These are phyloP conservation scores for Scleroderma bovista DNA, from an alignment of 768 basidiomycete species.

Conservation along the genomic window DNA sequence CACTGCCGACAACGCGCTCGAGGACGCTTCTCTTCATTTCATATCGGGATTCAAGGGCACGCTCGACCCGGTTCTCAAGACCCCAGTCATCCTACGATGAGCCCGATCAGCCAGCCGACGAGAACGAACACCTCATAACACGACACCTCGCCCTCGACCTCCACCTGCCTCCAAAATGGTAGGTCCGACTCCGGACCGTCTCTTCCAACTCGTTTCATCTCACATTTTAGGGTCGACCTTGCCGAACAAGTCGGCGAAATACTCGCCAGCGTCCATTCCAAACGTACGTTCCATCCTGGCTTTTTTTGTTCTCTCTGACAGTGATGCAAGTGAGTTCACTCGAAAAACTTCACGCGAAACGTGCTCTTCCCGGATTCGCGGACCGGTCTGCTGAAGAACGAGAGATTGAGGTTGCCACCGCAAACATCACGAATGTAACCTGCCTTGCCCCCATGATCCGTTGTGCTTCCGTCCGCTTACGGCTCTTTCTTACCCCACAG, in stretches of 20 bases:
- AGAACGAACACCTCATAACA: slow-evolving; percentile 61
- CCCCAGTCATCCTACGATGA: slow-evolving; percentile 42
- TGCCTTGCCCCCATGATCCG: slow-evolving; percentile 6
- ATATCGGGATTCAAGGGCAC: slow-evolving; percentile 73
- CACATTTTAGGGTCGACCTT: slow-evolving; percentile 71
- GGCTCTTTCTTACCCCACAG: slow-evolving; percentile 17
- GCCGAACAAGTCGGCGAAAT: slow-evolving; percentile 86
- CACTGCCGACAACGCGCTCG: slow-evolving; percentile 63
- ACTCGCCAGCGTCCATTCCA: slow-evolving; percentile 59
- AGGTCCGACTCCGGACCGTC: slow-evolving; percentile 5
- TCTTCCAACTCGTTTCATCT: slow-evolving; percentile 10
- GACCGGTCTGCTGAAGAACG: slow-evolving; percentile 92
- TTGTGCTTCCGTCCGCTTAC: slow-evolving; percentile 5
- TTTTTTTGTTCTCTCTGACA: slow-evolving; percentile 29
- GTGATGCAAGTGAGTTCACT: slow-evolving; percentile 79
- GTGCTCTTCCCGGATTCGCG: slow-evolving; percentile 92
- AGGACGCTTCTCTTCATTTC: slow-evolving; percentile 92
- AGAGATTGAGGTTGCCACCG: slow-evolving; percentile 84
- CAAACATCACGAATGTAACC: slow-evolving; percentile 80
- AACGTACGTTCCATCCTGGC: slow-evolving; percentile 53
- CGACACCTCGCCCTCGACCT: slow-evolving; percentile 48
- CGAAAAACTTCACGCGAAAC: slow-evolving; percentile 95
- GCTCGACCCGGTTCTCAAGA: slow-evolving; percentile 36
- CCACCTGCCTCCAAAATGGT: slow-evolving; percentile 86
- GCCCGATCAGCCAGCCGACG: slow-evolving; percentile 41